These are phyloP conservation scores for Lolium rigidum DNA, from an alignment of 176 grass and related monocot species.

Conservation along the genomic window DNA sequence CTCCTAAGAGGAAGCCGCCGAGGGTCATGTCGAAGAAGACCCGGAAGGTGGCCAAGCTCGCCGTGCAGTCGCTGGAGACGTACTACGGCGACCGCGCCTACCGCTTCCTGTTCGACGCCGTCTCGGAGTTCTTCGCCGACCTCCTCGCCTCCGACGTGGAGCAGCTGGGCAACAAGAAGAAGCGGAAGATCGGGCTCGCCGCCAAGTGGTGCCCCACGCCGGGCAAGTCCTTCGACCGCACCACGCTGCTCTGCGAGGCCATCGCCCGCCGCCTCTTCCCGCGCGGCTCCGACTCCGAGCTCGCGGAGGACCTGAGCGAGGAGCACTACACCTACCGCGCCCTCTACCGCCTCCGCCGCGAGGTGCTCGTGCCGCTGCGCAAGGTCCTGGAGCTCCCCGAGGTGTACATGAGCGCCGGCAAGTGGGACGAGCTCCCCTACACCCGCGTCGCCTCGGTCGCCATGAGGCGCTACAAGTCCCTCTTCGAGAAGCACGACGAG, in stretches of 20 bases:
- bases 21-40: slow-evolving; percentile 29
- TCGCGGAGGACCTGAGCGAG: slow-evolving; percentile 39
- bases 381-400: slow-evolving; percentile 53
- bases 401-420: slow-evolving; percentile 61
- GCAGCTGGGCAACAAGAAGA: slow-evolving; percentile 24
- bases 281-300: slow-evolving; percentile 40
- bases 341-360: slow-evolving; percentile 51
- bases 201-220: slow-evolving; percentile 74
- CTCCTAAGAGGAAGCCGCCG: not conserved
- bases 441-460: slow-evolving; percentile 55
- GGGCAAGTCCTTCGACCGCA: slow-evolving; percentile 44
- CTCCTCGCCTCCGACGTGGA: slow-evolving; percentile 56
- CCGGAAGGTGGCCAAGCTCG: slow-evolving; percentile 34
- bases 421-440: slow-evolving; percentile 60
- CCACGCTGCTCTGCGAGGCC: slow-evolving; percentile 68
- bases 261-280: slow-evolving; percentile 60
- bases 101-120: slow-evolving; percentile 63
- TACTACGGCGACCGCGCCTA: slow-evolving; percentile 57
- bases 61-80: slow-evolving; percentile 51
- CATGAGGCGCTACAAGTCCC: slow-evolving; percentile 58
- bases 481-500: not conserved
- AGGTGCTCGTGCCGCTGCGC: slow-evolving; percentile 53
- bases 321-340: slow-evolving; percentile 58
- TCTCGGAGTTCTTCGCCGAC: slow-evolving; percentile 52
- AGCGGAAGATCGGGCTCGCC: slow-evolving; percentile 52